Evolutionary conservation across 1,284 basidiomycete species (phyloP), one percentile per base, ranked within the genome.

Genomic region (Leccinum angustisporum): DNA sequence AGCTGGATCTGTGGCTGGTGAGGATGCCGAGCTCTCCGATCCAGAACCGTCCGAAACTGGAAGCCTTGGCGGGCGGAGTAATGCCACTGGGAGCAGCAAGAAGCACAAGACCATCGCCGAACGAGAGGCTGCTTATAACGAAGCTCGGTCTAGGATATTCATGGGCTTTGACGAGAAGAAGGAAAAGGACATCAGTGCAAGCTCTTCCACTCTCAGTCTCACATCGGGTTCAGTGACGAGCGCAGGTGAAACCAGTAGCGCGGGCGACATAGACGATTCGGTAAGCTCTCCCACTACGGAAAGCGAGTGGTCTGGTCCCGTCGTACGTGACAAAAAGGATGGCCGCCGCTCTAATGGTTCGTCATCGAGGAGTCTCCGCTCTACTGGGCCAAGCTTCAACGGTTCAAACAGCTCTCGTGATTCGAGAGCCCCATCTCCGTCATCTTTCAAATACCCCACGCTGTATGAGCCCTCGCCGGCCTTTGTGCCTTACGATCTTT

Each of bases 101-200:
- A 86, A 88, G 69, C 81, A 81, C 38, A 83, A 85, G 77, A 92
- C 91, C 2, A 87, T 93, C 46, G 87, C 88, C 67, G 86, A 92
- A 72, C 86, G 92, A 54, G 90, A 90, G 70, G 92, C 90, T 2
- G 91, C 89, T 13, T 94, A 94, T 68, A 88, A 91, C 60, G 86
- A 90, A 73, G 91, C 91, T 33, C 85, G 92, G 51, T 86, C 85
- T 40, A 83, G 91, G 59, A 94, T 94, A 66, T 94, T 93, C 77
- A 87, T 88, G 83, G 86, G 77, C 63, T 91, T 91, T 67, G 82
- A 90, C 69, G 89, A 89, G 68, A 90, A 89, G 70, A 90, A 91
- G 73, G 89, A 88, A 57, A 87, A 86, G 67, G 87, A 88, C 65
- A 81, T 86, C 75, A 91, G 86, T 73, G 85, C 88, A 11, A 88